Evolutionary conservation across 2,329 filamentous ascomycete species (phyloP), one percentile per base, ranked within the genome.

Genomic region (Aspergillus versicolor): DNA sequence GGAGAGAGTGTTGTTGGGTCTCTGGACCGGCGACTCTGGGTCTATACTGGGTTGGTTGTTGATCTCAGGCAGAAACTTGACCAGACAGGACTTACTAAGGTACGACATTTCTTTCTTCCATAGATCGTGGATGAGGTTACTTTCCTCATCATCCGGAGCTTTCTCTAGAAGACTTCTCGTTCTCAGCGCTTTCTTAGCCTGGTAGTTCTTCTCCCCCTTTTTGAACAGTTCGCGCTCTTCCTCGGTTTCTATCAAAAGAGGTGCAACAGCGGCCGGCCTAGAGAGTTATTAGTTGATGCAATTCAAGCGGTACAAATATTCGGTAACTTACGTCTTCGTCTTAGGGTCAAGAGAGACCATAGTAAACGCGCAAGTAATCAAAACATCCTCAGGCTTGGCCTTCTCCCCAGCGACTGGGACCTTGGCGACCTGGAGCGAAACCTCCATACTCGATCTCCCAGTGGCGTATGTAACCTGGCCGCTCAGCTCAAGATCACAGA

Each of bases 401-500:
- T 74, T 67, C 64, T 88, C 79, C 22, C 86, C 87, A 52, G 83
- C 76, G 32, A 79, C 75, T 0, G 86, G 82, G 0, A 84, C 87
- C 67, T 88, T 88, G 7, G 88, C 86, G 17, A 91, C 88, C 68
- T 89, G 86, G 63, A 89, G 82, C 0, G 88, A 89, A 8, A 91
- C 86, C 64, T 91, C 88, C 73, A 90, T 84, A 68, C 87, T 90
- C 58, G 85, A 89, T 56, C 88, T 76, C 0, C 89, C 88, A 1
- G 88, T 88, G 0, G 88, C 88, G 68, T 90, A 91, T 0, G 88
- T 86, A 19, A 87, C 85, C 60, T 84, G 79, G 4, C 85, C 85
- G 57, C 86, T 89, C 40, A 91, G 82, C 67, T 92, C 86, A 9
- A 92, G 82, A 70, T 92, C 89, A 63, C 88, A 91, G 53, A 92